Conservation (phyloP, 768 basidiomycete species). For the Phylloporus sp. region DNA sequence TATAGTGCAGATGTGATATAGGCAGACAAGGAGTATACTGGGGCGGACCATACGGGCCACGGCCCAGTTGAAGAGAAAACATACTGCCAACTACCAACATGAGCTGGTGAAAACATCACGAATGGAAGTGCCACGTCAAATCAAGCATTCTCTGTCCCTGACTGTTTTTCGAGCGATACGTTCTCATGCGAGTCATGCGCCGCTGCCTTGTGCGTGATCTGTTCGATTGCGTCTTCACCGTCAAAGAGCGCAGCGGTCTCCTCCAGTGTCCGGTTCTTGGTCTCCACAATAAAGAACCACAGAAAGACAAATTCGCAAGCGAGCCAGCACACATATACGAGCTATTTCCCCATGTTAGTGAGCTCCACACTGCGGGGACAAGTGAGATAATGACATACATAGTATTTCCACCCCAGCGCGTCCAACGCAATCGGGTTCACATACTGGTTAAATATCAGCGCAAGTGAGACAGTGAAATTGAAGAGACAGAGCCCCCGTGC, state of each 20-base stretch:
- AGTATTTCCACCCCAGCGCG: conserved; percentile 49
- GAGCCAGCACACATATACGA: conserved; percentile 23
- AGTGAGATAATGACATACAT: neutral
- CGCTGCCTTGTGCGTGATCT: conserved; percentile 14
- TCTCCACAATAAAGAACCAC: conserved; percentile 18
- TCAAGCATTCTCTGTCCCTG: neutral
- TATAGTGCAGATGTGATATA: too few species aligned
- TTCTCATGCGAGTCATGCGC: neutral
- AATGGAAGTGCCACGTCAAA: too few species aligned
- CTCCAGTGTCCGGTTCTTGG: conserved; percentile 51
- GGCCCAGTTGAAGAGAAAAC: too few species aligned
- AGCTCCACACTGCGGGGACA: neutral
- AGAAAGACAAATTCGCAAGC: conserved; percentile 9
- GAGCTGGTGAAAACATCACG: too few species aligned
- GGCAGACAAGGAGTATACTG: too few species aligned
- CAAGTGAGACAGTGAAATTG: conserved; percentile 61
- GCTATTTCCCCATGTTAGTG: conserved; percentile 32
- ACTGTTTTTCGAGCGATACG: conserved; percentile 7
- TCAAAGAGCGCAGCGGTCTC: conserved; percentile 74
- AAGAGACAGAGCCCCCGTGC: conserved; percentile 78
- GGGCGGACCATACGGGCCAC: too few species aligned
- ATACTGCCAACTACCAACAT: too few species aligned
- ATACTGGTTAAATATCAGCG: conserved; percentile 75
- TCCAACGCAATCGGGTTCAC: conserved; percentile 73
- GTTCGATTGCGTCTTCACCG: conserved; percentile 39